Base-by-base conservation (phyloP, 106 monocot species). In the Platanthera guangdongensis region DNA sequence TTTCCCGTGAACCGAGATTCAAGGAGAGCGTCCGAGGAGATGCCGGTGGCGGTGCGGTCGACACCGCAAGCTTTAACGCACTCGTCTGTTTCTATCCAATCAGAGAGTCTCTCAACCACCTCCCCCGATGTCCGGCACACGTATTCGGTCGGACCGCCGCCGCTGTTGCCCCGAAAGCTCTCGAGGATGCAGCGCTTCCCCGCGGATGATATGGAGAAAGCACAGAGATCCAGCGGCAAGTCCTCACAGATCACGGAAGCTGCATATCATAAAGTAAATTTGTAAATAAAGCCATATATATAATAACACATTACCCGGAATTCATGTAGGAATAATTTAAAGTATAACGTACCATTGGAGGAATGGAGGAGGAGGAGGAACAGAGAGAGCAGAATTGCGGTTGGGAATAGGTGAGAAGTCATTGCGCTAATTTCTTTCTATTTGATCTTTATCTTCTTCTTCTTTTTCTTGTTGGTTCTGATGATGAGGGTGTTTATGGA, bases 351-450 rank as follows among this genome's bases (percentile, higher is more conserved):
- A 86, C 86, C 89, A 2, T 75, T 72, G 25, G 87, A 28, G 45
- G 39, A 77, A 83, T 9, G 84, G 82, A 52, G 83, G 52, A 21
- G 22, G 75, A 85, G 83, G 64, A n/a, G n/a, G n/a, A 75, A 59
- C 50, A 87, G 74, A 77, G 78, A 77, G 71, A 85, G 64, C 47
- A 90, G 45, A 47, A 90, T 19, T 14, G 83, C 83, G 13, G 87
- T 18, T 2, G 79, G 49, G 46, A 51, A 9, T 12, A 65, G 9
- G 3, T 21, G 72, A 18, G 72, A 72, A 72, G 72, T 50, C 72
- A 72, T 72, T 10, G 70, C 0, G n/a, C 7, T 57, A 57, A 57
- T 57, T 57, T 28, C 13, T 16, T 4, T 65, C 65, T 65, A 9
- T 30, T 32, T 30, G 12, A 28, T 12, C 65, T 65, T 65, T 6